Evolutionary conservation across 768 basidiomycete species (phyloP), one percentile per base, ranked within the genome.

Genomic region (Sporobolomyces roseus): DNA sequence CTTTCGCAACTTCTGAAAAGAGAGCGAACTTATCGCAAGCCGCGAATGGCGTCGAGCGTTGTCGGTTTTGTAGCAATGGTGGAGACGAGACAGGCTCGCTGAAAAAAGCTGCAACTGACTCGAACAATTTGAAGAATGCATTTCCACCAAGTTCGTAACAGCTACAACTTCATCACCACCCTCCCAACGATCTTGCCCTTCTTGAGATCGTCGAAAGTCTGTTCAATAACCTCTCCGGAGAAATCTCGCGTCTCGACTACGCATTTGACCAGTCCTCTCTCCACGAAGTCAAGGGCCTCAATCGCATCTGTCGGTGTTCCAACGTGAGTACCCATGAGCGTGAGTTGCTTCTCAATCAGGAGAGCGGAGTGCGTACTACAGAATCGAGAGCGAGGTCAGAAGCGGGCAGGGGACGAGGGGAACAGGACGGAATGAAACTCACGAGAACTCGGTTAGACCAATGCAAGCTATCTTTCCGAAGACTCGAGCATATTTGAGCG

Each of bases 281-380:
- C 52, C 53, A 54, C 69, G 33, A 71, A 43, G 1, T 54, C 49
- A 19, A 71, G 55, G n/a, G 69, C 65, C 32, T 71, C 69, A 33
- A 66, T 21, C 2, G 58, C 56, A 27, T 71, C 69, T 5, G 19
- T 61, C 14, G 66, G 54, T 27, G 56, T 61, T 3, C 69, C 69
- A 16, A 71, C 63, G 33, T 66, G 66, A 12, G 65, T 59, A 3
- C 69, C 69, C 29, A 71, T 43, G 8, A 71, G 67, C 13, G 50
- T 59, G 45, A 65, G 33, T 29, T 71, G 66, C 27, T 51, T 43
- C 38, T 54, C 52, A n/a, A 55, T 50, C 21, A 54, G 30, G 21
- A 56, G 35, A 23, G 43, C 51, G 17, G 62, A 63, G 27, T 52
- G 62, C 33, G 62, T 51, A 12, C 62, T 45, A 50, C 6, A 6